Conservation (phyloP, 495 filamentous ascomycete species). For the Hyaloscypha finlandica region DNA sequence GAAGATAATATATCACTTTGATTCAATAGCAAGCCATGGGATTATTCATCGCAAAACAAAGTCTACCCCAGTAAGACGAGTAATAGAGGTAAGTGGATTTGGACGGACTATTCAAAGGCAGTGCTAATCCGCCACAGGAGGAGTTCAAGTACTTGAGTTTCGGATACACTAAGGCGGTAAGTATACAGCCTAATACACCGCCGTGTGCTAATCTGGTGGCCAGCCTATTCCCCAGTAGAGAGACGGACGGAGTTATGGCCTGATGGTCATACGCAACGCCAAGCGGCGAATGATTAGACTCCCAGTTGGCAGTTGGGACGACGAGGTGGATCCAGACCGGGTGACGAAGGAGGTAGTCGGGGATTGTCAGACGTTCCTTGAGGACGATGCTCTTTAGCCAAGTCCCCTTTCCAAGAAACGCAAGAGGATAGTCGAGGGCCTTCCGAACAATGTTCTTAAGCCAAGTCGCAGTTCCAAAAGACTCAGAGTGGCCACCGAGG, state of each 20-base stretch:
- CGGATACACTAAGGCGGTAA: constrained; percentile 25
- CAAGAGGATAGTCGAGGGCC: background rate
- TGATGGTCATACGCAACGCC: constrained; percentile 29
- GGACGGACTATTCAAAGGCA: constrained; percentile 11
- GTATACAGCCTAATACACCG: constrained; percentile 18
- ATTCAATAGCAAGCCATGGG: constrained; percentile 27
- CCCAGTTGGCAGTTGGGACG: constrained; percentile 27
- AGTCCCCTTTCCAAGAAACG: constrained; percentile 24
- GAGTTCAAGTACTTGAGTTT: constrained; percentile 30
- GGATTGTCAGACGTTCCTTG: constrained; percentile 22
- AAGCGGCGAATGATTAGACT: constrained; percentile 32
- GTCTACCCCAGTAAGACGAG: no score
- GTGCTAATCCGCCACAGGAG: constrained; percentile 23
- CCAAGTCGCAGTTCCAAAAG: constrained; percentile 28
- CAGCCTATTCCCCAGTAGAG: no score
- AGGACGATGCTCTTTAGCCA: constrained; percentile 22
- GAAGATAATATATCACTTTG: constrained; percentile 31
- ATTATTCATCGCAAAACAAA: constrained; percentile 22
- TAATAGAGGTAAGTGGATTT: no score
- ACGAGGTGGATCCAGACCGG: constrained; percentile 28
- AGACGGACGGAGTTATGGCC: constrained; percentile 24
- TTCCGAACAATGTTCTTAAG: background rate
- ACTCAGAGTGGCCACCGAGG: constrained; percentile 13
- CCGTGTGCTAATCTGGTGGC: constrained; percentile 15
- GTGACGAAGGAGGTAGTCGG: constrained; percentile 22